Percentiles rank a stretch among this genome's conserved stretches.
Evolutionary conservation across 768 basidiomycete species (phyloP).

Genomic region (Pleurotus tuber-regium): DNA sequence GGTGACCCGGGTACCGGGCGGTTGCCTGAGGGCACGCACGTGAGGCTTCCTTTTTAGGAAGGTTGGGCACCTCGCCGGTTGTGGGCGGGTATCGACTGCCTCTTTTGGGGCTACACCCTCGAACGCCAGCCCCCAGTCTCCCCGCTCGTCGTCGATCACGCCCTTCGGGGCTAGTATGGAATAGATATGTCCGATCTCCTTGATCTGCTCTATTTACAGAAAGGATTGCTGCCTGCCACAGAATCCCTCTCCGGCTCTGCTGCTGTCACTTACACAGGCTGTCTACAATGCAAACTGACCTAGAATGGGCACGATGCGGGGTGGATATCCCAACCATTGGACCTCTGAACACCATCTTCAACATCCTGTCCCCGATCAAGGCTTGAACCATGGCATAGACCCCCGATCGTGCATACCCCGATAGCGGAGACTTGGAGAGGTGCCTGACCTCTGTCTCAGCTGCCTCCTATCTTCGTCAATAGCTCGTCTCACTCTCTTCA

Average conservation of each 20-base stretch:
- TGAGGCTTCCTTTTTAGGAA: neutral
- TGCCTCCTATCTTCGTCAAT: neutral
- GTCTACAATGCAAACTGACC: neutral
- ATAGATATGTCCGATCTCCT: neutral
- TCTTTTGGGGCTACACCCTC: neutral
- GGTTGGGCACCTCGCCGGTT: neutral
- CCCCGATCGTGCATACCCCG: neutral
- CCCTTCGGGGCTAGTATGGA: neutral
- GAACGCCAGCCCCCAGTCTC: neutral
- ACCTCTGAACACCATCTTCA: too few species aligned
- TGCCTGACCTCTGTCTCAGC: neutral
- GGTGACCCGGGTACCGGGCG: neutral
- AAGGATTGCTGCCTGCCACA: neutral
- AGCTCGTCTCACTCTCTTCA: neutral
- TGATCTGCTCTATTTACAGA: neutral
- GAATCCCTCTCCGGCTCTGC: too few species aligned
- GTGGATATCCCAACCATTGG: too few species aligned
- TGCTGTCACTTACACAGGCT: neutral
- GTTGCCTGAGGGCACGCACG: neutral
- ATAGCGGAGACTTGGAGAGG: neutral
- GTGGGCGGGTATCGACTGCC: neutral
- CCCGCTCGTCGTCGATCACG: neutral
- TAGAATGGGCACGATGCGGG: too few species aligned
- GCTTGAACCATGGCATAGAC: neutral
- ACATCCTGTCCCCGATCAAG: too few species aligned